Conservation (phyloP, 345 rosid species). For the Streptanthus diversifolius region DNA sequence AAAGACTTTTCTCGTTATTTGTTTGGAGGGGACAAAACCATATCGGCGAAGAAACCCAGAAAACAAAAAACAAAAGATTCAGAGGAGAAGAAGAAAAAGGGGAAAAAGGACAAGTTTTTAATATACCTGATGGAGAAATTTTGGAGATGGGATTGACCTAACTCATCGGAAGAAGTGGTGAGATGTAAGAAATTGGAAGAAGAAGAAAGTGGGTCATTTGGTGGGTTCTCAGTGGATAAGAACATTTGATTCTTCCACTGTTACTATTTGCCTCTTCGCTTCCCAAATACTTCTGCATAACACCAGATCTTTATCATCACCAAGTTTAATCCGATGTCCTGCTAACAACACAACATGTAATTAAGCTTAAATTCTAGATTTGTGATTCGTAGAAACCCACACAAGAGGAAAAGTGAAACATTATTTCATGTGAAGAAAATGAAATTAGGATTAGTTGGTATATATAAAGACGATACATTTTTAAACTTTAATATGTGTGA, state of each 20-base stretch:
- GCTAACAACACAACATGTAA: background rate
- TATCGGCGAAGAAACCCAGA: constrained; percentile 16
- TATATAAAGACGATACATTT: background rate
- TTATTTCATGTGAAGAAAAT: constrained; percentile 53
- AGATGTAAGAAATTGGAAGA: constrained; percentile 36
- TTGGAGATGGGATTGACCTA: constrained; percentile 39
- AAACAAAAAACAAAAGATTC: background rate
- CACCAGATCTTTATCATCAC: constrained; percentile 30
- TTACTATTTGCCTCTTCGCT: constrained; percentile 46
- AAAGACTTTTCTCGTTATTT: background rate
- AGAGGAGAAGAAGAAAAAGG: background rate
- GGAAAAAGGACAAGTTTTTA: background rate
- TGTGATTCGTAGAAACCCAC: background rate
- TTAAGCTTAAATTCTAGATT: background rate
- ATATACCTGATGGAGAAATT: constrained; percentile 90
- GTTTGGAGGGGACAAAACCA: background rate
- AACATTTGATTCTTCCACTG: constrained; percentile 51
- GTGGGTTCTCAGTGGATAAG: constrained; percentile 80
- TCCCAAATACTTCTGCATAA: constrained; percentile 58
- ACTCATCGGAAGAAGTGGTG: constrained; percentile 24
- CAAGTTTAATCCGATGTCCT: background rate
- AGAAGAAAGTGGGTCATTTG: constrained; percentile 71
- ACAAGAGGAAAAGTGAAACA: constrained; percentile 8
- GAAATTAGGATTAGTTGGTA: background rate
- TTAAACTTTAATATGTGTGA: background rate